Evolutionary conservation across 192 early-diverging fungal genomes (phyloP).

Genomic region (Linnemannia zychae): DNA sequence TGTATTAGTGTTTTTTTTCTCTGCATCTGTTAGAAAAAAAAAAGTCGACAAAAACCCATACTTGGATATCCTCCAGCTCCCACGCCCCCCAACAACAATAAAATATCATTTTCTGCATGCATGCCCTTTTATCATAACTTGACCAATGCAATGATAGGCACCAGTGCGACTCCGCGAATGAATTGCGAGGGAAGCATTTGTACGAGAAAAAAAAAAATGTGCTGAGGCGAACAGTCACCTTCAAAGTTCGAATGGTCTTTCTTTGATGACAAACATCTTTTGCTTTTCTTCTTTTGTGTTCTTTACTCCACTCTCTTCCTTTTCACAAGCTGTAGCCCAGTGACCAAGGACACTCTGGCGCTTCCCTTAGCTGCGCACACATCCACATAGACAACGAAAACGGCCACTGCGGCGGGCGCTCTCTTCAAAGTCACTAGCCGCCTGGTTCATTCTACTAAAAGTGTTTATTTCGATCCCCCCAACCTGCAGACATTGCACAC

Average conservation of each 20-base stretch:
- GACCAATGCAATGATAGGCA: neutral
- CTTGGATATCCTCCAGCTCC: constrained; percentile 51
- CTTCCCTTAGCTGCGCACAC: neutral
- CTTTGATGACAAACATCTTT: neutral
- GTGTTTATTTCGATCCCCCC: neutral
- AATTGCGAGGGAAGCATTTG: neutral
- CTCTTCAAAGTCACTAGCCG: too few relatives aligned
- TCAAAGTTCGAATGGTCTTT: too few relatives aligned
- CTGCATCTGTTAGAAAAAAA: constrained; percentile 14
- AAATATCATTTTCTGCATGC: neutral
- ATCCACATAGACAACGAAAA: neutral
- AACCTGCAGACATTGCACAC: neutral
- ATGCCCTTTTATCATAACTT: too few relatives aligned
- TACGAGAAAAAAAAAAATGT: neutral
- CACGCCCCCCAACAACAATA: neutral
- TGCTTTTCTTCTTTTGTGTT: neutral
- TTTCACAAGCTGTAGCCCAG: too few relatives aligned
- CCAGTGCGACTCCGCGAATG: neutral
- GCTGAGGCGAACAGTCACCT: neutral
- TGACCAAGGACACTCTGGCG: neutral
- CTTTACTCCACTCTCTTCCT: neutral
- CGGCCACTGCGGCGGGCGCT: neutral
- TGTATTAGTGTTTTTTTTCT: constrained; percentile 8
- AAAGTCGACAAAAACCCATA: constrained; percentile 17
- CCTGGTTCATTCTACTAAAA: too few relatives aligned